Percentiles rank a stretch among this genome's conserved stretches.
Evolutionary conservation across 495 filamentous ascomycete genomes (phyloP).

Genomic region (Aspergillus sclerotiicarbonarius): DNA sequence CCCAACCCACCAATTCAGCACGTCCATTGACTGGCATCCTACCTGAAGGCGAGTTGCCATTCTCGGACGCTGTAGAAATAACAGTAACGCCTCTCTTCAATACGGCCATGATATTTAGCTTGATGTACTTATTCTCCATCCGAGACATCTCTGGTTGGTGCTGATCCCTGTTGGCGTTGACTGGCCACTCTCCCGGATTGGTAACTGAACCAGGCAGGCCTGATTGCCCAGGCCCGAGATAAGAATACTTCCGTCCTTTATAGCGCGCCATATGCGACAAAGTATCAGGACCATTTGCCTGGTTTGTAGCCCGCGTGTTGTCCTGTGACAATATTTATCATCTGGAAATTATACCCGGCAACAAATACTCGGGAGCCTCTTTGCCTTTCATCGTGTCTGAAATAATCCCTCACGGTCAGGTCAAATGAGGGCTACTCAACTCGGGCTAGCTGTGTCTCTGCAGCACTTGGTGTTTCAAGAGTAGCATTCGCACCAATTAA

Average conservation of each 20-base stretch:
- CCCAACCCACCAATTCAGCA: background rate
- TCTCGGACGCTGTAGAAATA: background rate
- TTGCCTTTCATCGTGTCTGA: background rate
- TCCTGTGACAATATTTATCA: background rate
- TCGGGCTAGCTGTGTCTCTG: background rate
- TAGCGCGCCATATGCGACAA: background rate
- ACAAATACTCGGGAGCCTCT: background rate
- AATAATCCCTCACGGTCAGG: background rate
- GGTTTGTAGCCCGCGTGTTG: background rate
- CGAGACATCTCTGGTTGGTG: background rate
- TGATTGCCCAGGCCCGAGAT: background rate
- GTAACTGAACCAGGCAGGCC: background rate
- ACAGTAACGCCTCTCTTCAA: background rate
- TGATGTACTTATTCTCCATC: background rate
- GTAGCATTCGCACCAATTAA: background rate
- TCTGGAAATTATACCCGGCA: background rate
- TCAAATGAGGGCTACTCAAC: background rate
- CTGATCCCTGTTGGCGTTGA: background rate
- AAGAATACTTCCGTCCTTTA: background rate
- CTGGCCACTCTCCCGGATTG: background rate
- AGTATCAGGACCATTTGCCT: background rate
- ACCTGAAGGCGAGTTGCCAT: background rate
- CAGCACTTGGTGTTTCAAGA: background rate
- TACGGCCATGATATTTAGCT: no score
- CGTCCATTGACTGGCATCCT: background rate